phyloP scores from a whole-genome alignment of 805 yeast genomes.

The Metschnikowia picachoensis region DNA sequence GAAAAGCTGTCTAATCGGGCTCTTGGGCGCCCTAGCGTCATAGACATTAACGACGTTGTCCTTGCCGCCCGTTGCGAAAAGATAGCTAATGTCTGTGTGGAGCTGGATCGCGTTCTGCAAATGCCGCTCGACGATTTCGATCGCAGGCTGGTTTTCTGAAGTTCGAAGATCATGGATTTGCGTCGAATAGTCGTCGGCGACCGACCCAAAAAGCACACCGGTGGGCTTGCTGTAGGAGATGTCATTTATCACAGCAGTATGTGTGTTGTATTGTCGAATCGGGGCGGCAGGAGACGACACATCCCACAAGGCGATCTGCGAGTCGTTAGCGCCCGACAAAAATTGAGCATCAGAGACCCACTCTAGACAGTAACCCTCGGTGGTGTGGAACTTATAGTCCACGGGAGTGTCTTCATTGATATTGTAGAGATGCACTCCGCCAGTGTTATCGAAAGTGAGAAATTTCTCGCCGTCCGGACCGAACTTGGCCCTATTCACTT shows the following conservation, averaged over 20 bases:
- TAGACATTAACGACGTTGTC: slow-evolving; percentile 71
- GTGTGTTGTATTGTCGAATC: slow-evolving; percentile 44
- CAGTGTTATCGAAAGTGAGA: slow-evolving; percentile 54
- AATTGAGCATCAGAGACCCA: slow-evolving; percentile 55
- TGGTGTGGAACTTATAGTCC: slow-evolving; percentile 51
- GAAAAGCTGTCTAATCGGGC: slow-evolving; percentile 58
- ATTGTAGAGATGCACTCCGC: slow-evolving; percentile 46
- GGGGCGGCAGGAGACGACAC: slow-evolving; percentile 43
- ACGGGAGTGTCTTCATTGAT: slow-evolving; percentile 16
- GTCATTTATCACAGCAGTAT: slow-evolving; percentile 61
- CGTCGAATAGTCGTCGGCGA: slow-evolving; percentile 61
- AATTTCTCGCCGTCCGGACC: slow-evolving; percentile 47
- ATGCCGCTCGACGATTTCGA: slow-evolving; percentile 44
- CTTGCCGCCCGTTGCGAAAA: slow-evolving; percentile 74
- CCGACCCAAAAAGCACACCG: slow-evolving; percentile 58
- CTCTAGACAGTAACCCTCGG: slow-evolving; percentile 67
- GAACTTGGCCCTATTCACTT: slow-evolving; percentile 58
- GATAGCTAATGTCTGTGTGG: slow-evolving; percentile 49
- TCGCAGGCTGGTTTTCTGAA: slow-evolving; percentile 33
- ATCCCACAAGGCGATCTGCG: slow-evolving; percentile 71
- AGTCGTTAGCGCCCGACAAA: slow-evolving; percentile 64
- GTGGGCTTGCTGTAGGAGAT: slow-evolving; percentile 50
- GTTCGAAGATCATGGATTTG: slow-evolving; percentile 58
- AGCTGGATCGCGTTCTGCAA: slow-evolving; percentile 69
- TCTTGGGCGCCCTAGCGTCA: slow-evolving; percentile 63